phyloP scores from a whole-genome alignment of 768 basidiomycete species.

The Harrya chromipes region DNA sequence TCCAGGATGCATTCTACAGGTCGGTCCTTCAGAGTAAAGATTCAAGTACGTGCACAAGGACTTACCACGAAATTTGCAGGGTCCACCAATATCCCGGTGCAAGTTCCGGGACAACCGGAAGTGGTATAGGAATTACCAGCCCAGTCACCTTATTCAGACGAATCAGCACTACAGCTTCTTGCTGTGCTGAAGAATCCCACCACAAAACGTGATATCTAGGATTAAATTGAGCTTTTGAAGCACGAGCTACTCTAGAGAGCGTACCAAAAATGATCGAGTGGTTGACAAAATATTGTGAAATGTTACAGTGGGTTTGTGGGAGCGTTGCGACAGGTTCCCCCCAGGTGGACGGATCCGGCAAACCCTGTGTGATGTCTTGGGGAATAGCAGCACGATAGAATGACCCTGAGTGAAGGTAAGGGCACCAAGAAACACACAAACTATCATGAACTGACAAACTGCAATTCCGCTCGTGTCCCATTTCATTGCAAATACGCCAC shows the following conservation, averaged over 20 bases:
- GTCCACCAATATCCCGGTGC: slow-evolving; percentile 57
- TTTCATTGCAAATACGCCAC: slow-evolving; percentile 86
- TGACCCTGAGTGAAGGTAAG: slow-evolving; percentile 51
- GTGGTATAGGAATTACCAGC: slow-evolving; percentile 79
- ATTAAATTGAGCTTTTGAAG: slow-evolving; percentile 14
- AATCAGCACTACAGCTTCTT: slow-evolving; percentile 4
- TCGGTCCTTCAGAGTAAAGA: slow-evolving; percentile 2
- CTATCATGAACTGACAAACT: slow-evolving; percentile 51
- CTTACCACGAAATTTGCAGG: slow-evolving; percentile 71
- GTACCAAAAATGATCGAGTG: slow-evolving; percentile 75
- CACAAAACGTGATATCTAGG: slow-evolving; percentile 80
- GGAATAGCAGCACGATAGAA: slow-evolving; percentile 81
- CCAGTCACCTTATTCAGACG: slow-evolving; percentile 61
- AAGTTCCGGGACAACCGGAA: slow-evolving; percentile 73
- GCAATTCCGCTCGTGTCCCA: slow-evolving; percentile 80
- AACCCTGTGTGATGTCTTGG: slow-evolving; percentile 55
- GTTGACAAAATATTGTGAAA: slow-evolving; percentile 55
- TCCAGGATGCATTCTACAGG: slow-evolving; percentile 73
- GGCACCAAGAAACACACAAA: background rate
- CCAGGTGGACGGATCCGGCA: slow-evolving; percentile 67
- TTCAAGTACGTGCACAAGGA: slow-evolving; percentile 2
- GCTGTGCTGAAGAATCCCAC: slow-evolving; percentile 35
- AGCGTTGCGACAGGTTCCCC: slow-evolving; percentile 64
- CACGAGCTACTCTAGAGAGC: slow-evolving; percentile 23
- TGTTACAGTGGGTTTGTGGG: slow-evolving; percentile 52